Percentiles rank a stretch among this genome's conserved stretches.
phyloP scores from a whole-genome alignment of 768 basidiomycete genomes.

The Lyophyllum decastes region DNA sequence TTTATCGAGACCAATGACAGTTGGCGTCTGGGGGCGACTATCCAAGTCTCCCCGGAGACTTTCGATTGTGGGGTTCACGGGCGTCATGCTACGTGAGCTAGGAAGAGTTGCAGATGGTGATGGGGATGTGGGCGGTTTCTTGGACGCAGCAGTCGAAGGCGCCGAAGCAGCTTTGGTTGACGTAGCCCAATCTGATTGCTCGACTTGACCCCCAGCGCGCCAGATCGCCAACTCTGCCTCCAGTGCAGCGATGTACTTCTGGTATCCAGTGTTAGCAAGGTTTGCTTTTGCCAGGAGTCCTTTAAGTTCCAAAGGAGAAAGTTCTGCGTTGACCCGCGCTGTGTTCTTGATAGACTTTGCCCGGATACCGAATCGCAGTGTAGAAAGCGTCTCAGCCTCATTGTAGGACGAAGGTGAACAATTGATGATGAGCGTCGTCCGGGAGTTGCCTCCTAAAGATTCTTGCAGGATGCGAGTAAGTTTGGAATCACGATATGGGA shows the following conservation, averaged over 20 bases:
- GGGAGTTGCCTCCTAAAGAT: conserved; percentile 92
- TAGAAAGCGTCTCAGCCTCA: conserved; percentile 93
- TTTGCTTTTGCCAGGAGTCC: conserved; percentile 88
- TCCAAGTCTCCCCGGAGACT: conserved; percentile 71
- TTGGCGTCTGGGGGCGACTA: conserved; percentile 91
- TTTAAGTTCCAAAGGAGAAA: conserved; percentile 96
- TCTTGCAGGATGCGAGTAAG: conserved; percentile 99
- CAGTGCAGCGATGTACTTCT: conserved; percentile 85
- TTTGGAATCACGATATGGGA: conserved; percentile 99
- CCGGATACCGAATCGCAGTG: conserved; percentile 98
- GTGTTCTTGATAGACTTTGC: conserved; percentile 99
- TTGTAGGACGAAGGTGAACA: conserved; percentile 98
- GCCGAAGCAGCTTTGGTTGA: conserved; percentile 58
- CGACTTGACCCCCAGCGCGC: conserved; percentile 85
- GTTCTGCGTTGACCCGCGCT: conserved; percentile 96
- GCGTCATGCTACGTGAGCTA: conserved; percentile 62
- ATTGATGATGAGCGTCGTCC: conserved; percentile 98
- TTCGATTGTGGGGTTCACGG: conserved; percentile 74
- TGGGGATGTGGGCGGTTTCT: conserved; percentile 66
- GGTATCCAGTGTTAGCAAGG: conserved; percentile 77
- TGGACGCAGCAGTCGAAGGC: conserved; percentile 53
- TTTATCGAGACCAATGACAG: conserved; percentile 84
- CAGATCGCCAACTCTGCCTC: conserved; percentile 91
- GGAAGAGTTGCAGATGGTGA: conserved; percentile 57
- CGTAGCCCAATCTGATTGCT: conserved; percentile 79